phyloP scores from a whole-genome alignment of 73 alveolate genomes.

The Symbiodinium pilosum region DNA sequence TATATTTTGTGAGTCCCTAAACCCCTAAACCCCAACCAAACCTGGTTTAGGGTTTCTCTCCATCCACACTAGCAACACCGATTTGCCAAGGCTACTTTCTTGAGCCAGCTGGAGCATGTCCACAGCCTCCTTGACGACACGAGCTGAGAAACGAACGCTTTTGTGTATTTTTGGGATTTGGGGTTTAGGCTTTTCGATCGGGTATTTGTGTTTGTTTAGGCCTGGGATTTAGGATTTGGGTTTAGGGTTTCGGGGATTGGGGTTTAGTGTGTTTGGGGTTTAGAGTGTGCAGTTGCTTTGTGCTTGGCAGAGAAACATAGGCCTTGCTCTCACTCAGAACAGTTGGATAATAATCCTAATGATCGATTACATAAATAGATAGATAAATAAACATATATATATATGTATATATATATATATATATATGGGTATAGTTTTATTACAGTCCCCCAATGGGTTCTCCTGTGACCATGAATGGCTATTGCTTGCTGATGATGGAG shows the following conservation, averaged over 20 bases:
- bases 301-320: neutral
- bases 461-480: too few relatives aligned
- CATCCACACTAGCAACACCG: neutral
- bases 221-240: neutral
- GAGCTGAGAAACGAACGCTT: neutral
- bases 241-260: too few relatives aligned
- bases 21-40: too few relatives aligned
- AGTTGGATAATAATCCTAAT: neutral
- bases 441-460: too few relatives aligned
- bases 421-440: neutral
- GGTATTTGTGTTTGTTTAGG: neutral
- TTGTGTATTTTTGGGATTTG: too few relatives aligned
- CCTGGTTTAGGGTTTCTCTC: neutral
- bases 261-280: neutral
- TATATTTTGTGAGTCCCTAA: too few relatives aligned
- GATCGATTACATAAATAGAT: neutral
- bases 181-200: too few relatives aligned
- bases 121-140: neutral
- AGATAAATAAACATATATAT: neutral
- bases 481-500: too few relatives aligned
- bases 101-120: constrained; percentile 1
- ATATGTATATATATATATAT: neutral
- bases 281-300: neutral
- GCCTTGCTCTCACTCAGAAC: too few relatives aligned
- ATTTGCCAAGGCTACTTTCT: neutral